Evolutionary conservation across 1,284 basidiomycete species (phyloP).

Genomic region (Cutaneotrichosporon sp.): DNA sequence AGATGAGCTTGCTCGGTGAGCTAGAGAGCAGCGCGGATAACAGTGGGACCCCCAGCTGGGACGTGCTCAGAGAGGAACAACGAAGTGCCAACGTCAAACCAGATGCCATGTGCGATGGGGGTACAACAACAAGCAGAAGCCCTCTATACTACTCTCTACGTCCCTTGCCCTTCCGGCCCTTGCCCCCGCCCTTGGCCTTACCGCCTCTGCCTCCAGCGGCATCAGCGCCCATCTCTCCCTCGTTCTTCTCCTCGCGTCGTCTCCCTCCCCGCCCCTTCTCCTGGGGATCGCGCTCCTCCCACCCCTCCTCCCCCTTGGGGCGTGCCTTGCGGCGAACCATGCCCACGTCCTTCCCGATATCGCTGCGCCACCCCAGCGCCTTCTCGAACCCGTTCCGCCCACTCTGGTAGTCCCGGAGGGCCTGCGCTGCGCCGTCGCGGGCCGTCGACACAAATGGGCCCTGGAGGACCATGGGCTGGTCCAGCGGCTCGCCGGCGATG

Average conservation of each 20-base stretch:
- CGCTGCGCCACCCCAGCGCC: slow-evolving; percentile 81
- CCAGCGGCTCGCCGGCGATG: slow-evolving; percentile 84
- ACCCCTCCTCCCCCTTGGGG: neutral
- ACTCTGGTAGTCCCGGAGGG: slow-evolving; percentile 76
- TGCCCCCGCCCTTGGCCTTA: neutral
- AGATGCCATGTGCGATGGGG: too few relatives aligned
- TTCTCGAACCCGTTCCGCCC: slow-evolving; percentile 88
- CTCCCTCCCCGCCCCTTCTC: neutral
- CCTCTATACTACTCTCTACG: neutral
- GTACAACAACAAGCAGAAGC: neutral
- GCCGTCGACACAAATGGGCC: slow-evolving; percentile 72
- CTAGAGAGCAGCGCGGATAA: too few relatives aligned
- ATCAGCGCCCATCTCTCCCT: neutral
- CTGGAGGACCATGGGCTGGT: slow-evolving; percentile 75
- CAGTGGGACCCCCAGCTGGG: too few relatives aligned
- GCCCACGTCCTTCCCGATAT: slow-evolving; percentile 61
- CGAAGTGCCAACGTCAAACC: too few relatives aligned
- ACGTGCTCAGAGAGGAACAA: too few relatives aligned
- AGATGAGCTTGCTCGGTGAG: too few relatives aligned
- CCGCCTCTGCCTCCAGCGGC: neutral
- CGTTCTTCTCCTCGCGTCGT: neutral
- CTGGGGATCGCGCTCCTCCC: neutral
- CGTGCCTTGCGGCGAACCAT: neutral
- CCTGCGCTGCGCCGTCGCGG: slow-evolving; percentile 75
- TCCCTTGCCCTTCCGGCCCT: neutral